Conservation (phyloP, 2,329 filamentous ascomycete genomes). For the Lachnellula willkommii region DNA sequence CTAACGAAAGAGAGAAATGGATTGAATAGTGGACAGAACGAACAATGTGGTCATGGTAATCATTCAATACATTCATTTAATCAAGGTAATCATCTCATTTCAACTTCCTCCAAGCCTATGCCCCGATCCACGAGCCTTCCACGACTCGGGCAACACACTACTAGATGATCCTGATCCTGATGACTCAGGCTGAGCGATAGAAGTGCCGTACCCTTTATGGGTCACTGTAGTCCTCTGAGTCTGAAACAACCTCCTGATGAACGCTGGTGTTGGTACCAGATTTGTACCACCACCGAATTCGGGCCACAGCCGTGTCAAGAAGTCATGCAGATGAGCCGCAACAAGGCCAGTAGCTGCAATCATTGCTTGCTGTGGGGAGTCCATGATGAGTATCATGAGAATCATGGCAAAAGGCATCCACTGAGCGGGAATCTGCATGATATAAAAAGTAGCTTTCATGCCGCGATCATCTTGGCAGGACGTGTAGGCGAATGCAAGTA, state of each 20-base stretch:
- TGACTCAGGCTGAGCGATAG: constrained; percentile 40
- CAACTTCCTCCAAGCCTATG: constrained; percentile 51
- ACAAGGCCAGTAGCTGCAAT: constrained; percentile 72
- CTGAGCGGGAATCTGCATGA: constrained; percentile 78
- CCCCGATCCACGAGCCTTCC: constrained; percentile 58
- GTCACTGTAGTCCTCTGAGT: constrained; percentile 39
- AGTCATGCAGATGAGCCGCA: constrained; percentile 86
- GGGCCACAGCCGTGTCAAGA: constrained; percentile 81
- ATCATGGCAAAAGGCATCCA: constrained; percentile 78
- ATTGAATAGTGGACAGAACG: neutral
- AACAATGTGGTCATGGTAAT: no score
- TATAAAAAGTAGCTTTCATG: constrained; percentile 69
- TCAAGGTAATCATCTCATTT: neutral
- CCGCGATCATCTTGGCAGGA: constrained; percentile 81
- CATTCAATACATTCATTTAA: no score
- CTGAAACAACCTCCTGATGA: constrained; percentile 63
- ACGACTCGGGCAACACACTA: constrained; percentile 56
- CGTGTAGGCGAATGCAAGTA: constrained; percentile 77
- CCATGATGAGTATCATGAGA: constrained; percentile 64
- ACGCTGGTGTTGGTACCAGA: constrained; percentile 65
- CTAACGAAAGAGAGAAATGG: neutral
- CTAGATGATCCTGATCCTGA: constrained; percentile 39
- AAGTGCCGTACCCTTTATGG: constrained; percentile 58
- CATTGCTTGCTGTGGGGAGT: constrained; percentile 51
- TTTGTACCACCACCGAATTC: constrained; percentile 80